Evolutionary conservation across 495 filamentous ascomycete genomes (phyloP).

Genomic region (Immersiella caudata): DNA sequence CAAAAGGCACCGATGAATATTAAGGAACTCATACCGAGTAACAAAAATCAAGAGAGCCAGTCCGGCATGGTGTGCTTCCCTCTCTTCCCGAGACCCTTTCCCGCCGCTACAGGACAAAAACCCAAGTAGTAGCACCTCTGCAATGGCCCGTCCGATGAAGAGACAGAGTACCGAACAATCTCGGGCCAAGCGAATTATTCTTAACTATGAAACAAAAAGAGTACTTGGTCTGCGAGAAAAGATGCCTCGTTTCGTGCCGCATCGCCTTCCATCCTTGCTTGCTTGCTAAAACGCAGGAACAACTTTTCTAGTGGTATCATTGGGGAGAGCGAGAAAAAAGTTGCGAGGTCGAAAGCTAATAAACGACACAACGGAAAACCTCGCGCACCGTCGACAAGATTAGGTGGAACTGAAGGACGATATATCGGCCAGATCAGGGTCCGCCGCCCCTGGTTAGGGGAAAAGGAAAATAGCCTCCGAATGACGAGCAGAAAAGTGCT

Average conservation of each 20-base stretch:
- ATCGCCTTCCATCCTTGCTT: background rate
- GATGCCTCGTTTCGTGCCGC: background rate
- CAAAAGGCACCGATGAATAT: background rate
- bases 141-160: no score
- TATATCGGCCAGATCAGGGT: constrained; percentile 26
- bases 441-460: background rate
- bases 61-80: background rate
- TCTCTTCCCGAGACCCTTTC: background rate
- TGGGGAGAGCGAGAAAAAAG: constrained; percentile 21
- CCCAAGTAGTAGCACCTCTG: no score
- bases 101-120: background rate
- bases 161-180: background rate
- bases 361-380: constrained; percentile 1
- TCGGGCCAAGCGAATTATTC: background rate
- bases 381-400: constrained; percentile 17
- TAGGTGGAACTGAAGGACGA: constrained; percentile 20
- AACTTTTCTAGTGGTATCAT: constrained; percentile 32
- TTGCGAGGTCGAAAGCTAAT: constrained; percentile 1
- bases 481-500: background rate
- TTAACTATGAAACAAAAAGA: background rate
- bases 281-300: background rate
- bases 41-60: background rate
- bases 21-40: background rate
- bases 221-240: background rate
- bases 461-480: constrained; percentile 12